Percentiles rank a stretch among this genome's conserved stretches.
These are phyloP conservation scores for Thozetella sp. DNA, from an alignment of 495 filamentous ascomycete genomes.

Conservation along the genomic window DNA sequence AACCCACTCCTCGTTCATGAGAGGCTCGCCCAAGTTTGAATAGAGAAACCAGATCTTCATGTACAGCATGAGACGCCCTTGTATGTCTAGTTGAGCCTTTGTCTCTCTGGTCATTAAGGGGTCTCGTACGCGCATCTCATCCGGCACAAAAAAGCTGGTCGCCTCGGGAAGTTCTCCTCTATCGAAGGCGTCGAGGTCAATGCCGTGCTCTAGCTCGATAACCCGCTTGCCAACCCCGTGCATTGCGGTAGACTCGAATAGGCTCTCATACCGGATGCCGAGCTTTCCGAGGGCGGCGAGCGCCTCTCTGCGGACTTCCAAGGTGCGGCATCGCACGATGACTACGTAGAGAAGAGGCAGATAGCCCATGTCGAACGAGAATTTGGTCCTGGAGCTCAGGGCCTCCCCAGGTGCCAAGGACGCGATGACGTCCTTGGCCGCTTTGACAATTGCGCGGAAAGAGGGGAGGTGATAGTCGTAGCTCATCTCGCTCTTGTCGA, in stretches of 20 bases:
- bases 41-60: not conserved
- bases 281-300: constrained; percentile 20
- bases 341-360: constrained; percentile 44
- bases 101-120: not conserved
- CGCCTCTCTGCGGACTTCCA: constrained; percentile 36
- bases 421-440: constrained; percentile 8
- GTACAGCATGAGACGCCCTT: not conserved
- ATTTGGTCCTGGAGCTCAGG: constrained; percentile 22
- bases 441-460: constrained; percentile 21
- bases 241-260: constrained; percentile 28
- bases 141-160: not conserved
- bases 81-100: not conserved
- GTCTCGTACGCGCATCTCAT: not conserved
- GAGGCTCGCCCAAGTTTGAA: not conserved
- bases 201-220: constrained; percentile 33
- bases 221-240: constrained; percentile 22
- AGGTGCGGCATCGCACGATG: constrained; percentile 41
- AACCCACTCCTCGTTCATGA: not conserved
- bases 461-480: constrained; percentile 20
- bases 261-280: constrained; percentile 18
- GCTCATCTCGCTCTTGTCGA: constrained; percentile 23
- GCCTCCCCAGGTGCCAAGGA: constrained; percentile 9
- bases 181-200: constrained; percentile 9
- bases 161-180: not conserved
- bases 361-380: constrained; percentile 48